Base-by-base conservation (phyloP, 495 filamentous ascomycete species). In the Neurospora sublineolata region DNA sequence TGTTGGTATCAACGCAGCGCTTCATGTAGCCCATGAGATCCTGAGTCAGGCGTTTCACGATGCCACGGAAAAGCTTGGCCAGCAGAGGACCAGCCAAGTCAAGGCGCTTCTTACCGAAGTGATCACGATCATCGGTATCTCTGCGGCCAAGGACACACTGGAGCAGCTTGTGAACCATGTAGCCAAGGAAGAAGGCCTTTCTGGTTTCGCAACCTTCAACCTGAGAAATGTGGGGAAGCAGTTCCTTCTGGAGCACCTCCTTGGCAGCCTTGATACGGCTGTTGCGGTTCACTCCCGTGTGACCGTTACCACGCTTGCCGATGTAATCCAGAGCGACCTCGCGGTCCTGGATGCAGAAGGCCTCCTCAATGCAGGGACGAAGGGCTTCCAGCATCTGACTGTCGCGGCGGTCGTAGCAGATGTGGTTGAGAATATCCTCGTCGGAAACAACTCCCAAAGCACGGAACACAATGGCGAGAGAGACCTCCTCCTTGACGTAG, bases 121-220 rank as follows among this genome's bases (percentile, higher is more conserved):
- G 96, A 83, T 99, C 95, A 82, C 95, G 92, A 77, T 99, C 95
- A 75, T 99, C 95, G 20, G 92, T 91, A 76, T 97, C 96, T 60
- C 92, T 88, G 70, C 96, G 90, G 58, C 95, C 95, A 23, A 98
- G 85, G 52, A 92, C 91, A 79, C 93, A 97, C 77, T 97, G 93
- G 3, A 99, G 85, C 73, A 99, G 87, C 77, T 92, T 88, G 80
- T 98, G 94, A 58, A 97, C 92, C 96, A 99, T 98, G 81, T 98
- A 99, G 37, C 96, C 95, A 41, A 99, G 84, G 88, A 98, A 99
- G 85, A 97, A 98, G 6, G 95, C 95, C 80, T 99, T 99, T 37
- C 93, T 84, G 1, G 94, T 97, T 77, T 98, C 95, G 76, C 93
- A 97, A n/a, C 95, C 95, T 80, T 97, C 93, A 69, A 87, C 89